These are phyloP conservation scores for Acrocalymma vagum DNA, from an alignment of 2,329 filamentous ascomycete species.

Conservation along the genomic window DNA sequence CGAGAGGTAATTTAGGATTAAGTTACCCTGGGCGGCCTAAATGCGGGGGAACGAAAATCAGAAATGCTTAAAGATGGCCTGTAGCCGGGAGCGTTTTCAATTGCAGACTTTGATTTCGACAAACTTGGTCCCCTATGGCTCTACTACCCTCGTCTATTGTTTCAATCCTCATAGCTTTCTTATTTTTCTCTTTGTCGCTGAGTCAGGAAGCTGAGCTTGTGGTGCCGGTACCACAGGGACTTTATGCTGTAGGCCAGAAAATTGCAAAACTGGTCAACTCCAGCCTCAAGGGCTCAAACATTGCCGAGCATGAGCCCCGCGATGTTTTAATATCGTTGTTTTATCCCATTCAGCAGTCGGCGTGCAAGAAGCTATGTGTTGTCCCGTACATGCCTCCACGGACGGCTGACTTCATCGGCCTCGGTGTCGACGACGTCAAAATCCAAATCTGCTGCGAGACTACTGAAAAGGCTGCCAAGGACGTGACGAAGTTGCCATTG, in stretches of 20 bases:
- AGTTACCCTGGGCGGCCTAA: too few species aligned
- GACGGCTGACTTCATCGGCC: conserved; percentile 27
- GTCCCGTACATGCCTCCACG: conserved; percentile 27
- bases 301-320: conserved; percentile 12
- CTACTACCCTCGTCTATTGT: too few species aligned
- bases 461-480: conserved; percentile 13
- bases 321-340: conserved; percentile 24
- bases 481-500: conserved; percentile 17
- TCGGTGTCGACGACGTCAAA: conserved; percentile 21
- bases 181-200: too few species aligned
- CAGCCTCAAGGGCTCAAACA: conserved; percentile 19
- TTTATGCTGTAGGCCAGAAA: conserved; percentile 13
- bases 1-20: too few species aligned
- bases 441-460: conserved; percentile 22
- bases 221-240: conserved; percentile 17
- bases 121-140: too few species aligned
- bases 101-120: too few species aligned
- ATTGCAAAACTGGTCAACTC: conserved; percentile 14
- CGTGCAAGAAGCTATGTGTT: conserved; percentile 4
- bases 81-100: too few species aligned
- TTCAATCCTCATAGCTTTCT: too few species aligned
- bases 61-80: too few species aligned
- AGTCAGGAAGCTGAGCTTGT: conserved; percentile 2
- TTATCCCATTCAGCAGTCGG: conserved; percentile 14
- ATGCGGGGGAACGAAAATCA: too few species aligned